A percentile compares a stretch with the other conserved stretches of the same genome.
phyloP scores from a whole-genome alignment of 1,284 basidiomycete species.

The Malassezia sympodialis region DNA sequence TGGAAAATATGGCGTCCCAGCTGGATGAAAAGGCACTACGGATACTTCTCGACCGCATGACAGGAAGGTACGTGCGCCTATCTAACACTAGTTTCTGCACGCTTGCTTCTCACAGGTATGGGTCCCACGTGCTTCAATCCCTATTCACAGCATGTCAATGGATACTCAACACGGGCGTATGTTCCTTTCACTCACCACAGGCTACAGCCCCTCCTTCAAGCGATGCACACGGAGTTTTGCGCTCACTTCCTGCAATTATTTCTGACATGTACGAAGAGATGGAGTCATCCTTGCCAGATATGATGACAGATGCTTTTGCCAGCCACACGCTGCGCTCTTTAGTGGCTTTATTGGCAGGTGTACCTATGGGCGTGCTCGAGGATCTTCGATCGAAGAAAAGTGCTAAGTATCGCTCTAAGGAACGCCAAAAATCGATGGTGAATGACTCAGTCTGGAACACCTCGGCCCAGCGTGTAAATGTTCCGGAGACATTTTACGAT shows the following conservation, averaged over 20 bases:
- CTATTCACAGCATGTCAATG: conserved; percentile 19
- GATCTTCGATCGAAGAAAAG: conserved; percentile 30
- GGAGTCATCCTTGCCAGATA: conserved; percentile 1
- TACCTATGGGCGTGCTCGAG: conserved; percentile 19
- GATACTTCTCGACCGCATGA: conserved; percentile 39
- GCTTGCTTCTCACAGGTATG: conserved; percentile 39
- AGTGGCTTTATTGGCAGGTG: conserved; percentile 25
- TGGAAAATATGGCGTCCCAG: conserved; percentile 31
- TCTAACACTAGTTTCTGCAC: conserved; percentile 15
- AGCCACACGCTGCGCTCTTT: conserved; percentile 11
- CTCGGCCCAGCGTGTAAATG: conserved; percentile 9
- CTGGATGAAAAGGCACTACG: conserved; percentile 32
- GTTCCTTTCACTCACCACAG: not conserved
- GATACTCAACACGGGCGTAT: not conserved
- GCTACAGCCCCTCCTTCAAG: not conserved
- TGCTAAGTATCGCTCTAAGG: conserved; percentile 34
- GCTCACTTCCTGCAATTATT: conserved; percentile 8
- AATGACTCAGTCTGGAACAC: not conserved
- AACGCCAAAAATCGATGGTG: conserved; percentile 16
- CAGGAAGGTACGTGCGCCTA: conserved; percentile 23
- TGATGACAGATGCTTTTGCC: conserved; percentile 10
- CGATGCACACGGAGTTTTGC: conserved; percentile 1
- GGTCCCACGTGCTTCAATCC: conserved; percentile 42
- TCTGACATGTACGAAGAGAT: conserved; percentile 12
- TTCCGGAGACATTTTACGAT: conserved; percentile 19